Evolutionary conservation across 2,329 filamentous ascomycete genomes (phyloP), one percentile per base, ranked within the genome.

Genomic region (Hypoxylon sp.): DNA sequence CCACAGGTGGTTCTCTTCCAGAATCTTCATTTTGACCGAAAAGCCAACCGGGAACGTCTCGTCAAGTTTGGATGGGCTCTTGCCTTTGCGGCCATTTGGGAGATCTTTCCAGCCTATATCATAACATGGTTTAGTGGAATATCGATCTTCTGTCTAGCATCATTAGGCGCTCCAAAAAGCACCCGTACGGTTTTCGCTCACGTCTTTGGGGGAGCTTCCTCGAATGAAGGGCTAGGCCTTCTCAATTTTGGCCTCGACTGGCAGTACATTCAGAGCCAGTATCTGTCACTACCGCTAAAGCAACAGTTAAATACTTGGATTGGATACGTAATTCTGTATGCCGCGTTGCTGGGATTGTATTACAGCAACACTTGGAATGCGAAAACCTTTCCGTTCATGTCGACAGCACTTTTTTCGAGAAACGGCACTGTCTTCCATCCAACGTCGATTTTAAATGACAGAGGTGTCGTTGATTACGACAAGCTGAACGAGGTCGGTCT

Each of bases 251-350:
- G 82, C 0, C 81, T 87, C n/a, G 85, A 87, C 66, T 87, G 85
- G 85, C 85, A 84, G 80, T 84, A 84, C 50, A 81, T 83, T 1
- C 68, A 87, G 83, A 86, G 87, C 55, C 87, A 85, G 5, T 88
- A 81, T 45, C 86, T 85, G 0, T 83, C 86, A 0, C 80, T 88
- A 0, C 86, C 87, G 0, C 80, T 89, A 0, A 81, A 79, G 5
- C 76, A 86, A 0, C 86, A 88, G 72, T 63, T 78, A 0, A 85
- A 89, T 63, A 70, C 79, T 5, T 80, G 81, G 0, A 60, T 80
- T 0, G 87, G 87, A 0, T 81, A 81, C n/a, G 34, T 83, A 0
- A 73, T 83, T 19, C 88, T 86, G 72, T 85, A 83, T 58, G 68
- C 80, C 5, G 82, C 79, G 1, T 86, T 88, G 84, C 70, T 85